Evolutionary conservation across 345 rosid species (phyloP).

Genomic region (Camelina neglecta): DNA sequence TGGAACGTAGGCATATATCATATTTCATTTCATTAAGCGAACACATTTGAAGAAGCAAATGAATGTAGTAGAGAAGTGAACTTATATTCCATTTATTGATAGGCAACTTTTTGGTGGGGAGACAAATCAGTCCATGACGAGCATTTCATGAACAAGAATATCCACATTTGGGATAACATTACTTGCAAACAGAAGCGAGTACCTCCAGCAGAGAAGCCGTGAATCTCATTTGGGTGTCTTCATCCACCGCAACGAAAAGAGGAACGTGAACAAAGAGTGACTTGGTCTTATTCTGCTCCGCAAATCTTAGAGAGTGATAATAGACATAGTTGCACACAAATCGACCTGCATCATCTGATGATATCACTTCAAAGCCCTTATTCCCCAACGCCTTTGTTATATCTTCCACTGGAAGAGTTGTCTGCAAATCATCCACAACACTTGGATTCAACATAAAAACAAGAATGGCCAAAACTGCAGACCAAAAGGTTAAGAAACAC

Average conservation of each 20-base stretch:
- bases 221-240: conserved; percentile 94
- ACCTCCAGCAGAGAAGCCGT: conserved; percentile 90
- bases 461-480: not conserved
- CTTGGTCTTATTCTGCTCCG: conserved; percentile 70
- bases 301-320: conserved; percentile 93
- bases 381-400: conserved; percentile 63
- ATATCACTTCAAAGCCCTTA: conserved; percentile 78
- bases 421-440: conserved; percentile 49
- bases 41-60: not conserved
- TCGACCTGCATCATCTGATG: conserved; percentile 93
- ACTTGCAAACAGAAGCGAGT: conserved; percentile 67
- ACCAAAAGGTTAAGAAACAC: not conserved
- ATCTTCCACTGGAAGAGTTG: conserved; percentile 66
- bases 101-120: not conserved
- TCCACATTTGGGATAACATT: conserved; percentile 36
- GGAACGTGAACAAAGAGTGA: conserved; percentile 97
- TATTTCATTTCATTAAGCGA: not conserved
- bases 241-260: conserved; percentile 82
- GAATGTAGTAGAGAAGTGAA: conserved; percentile 25
- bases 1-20: not conserved
- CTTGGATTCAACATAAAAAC: not conserved
- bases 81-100: conserved; percentile 39
- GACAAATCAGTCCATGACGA: conserved; percentile 27
- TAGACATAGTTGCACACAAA: conserved; percentile 98
- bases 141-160: conserved; percentile 36